Evolutionary conservation across 495 filamentous ascomycete genomes (phyloP).

Genomic region (Penicillium herquei): DNA sequence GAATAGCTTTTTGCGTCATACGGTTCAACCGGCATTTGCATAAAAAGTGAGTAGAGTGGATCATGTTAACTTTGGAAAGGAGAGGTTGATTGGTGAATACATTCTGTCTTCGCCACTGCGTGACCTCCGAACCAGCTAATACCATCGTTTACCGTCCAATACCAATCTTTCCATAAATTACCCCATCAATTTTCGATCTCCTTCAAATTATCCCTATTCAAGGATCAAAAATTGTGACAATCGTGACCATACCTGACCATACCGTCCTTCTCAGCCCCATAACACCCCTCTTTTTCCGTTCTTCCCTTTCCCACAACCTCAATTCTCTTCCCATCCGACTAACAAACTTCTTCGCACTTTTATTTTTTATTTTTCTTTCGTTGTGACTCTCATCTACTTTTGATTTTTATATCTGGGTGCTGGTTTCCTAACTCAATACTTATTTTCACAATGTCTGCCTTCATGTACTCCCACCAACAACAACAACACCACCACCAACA

Average conservation of each 20-base stretch:
- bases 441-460: slow-evolving; percentile 64
- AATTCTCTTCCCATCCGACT: slow-evolving; percentile 29
- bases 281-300: slow-evolving; percentile 26
- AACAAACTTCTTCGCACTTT: slow-evolving; percentile 21
- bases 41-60: background rate
- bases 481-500: slow-evolving; percentile 58
- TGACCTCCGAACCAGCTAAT: slow-evolving; percentile 23
- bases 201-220: too few relatives aligned
- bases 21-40: slow-evolving; percentile 3
- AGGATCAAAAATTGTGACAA: too few relatives aligned
- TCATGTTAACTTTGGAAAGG: background rate
- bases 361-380: slow-evolving; percentile 28
- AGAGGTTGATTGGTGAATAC: too few relatives aligned
- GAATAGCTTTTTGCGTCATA: slow-evolving; percentile 8
- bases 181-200: background rate
- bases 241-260: slow-evolving; percentile 9
- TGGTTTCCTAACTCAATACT: slow-evolving; percentile 29
- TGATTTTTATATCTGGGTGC: slow-evolving; percentile 27
- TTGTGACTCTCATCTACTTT: slow-evolving; percentile 35
- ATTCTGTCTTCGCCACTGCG: slow-evolving; percentile 28
- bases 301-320: slow-evolving; percentile 25
- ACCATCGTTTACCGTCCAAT: slow-evolving; percentile 2
- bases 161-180: background rate
- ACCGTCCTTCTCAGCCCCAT: slow-evolving; percentile 23
- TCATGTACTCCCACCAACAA: slow-evolving; percentile 63